Percentiles rank a stretch among this genome's conserved stretches.
These are phyloP conservation scores for Alternaria sp. DNA, from an alignment of 2,329 filamentous ascomycete species.

Conservation along the genomic window DNA sequence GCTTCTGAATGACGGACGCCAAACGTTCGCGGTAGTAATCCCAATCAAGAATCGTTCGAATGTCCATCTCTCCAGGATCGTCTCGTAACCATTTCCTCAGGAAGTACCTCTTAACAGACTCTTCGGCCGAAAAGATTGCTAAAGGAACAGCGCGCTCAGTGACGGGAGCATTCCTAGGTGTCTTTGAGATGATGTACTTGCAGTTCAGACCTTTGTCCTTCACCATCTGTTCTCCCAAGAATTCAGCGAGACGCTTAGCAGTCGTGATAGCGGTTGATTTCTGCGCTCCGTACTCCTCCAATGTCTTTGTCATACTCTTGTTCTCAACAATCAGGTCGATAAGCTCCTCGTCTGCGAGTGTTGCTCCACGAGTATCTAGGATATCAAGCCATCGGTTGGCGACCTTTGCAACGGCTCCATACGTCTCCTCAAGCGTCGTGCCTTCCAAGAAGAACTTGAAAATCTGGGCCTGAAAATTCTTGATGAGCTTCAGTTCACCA, in stretches of 20 bases:
- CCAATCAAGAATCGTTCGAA: constrained; percentile 91
- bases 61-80: constrained; percentile 89
- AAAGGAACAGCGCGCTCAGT: constrained; percentile 95
- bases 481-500: constrained; percentile 98
- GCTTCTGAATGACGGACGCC: constrained; percentile 96
- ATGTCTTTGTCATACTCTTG: constrained; percentile 94
- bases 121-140: constrained; percentile 95
- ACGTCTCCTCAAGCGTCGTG: constrained; percentile 84
- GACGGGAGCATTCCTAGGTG: constrained; percentile 86
- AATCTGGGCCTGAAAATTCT: constrained; percentile 98
- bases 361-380: constrained; percentile 84
- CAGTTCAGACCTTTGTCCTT: constrained; percentile 99
- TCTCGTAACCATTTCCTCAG: constrained; percentile 96
- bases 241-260: constrained; percentile 91
- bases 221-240: constrained; percentile 97
- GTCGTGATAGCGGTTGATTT: constrained; percentile 99
- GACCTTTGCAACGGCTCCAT: constrained; percentile 89
- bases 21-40: constrained; percentile 95
- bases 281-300: constrained; percentile 94
- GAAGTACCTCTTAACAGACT: constrained; percentile 85
- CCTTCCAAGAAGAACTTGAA: constrained; percentile 99
- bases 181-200: constrained; percentile 97
- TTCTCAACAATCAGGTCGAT: constrained; percentile 99
- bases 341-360: constrained; percentile 92
- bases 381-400: constrained; percentile 98